Conservation (phyloP, 2,329 filamentous ascomycete genomes). For the Arthrocladium fulminans region DNA sequence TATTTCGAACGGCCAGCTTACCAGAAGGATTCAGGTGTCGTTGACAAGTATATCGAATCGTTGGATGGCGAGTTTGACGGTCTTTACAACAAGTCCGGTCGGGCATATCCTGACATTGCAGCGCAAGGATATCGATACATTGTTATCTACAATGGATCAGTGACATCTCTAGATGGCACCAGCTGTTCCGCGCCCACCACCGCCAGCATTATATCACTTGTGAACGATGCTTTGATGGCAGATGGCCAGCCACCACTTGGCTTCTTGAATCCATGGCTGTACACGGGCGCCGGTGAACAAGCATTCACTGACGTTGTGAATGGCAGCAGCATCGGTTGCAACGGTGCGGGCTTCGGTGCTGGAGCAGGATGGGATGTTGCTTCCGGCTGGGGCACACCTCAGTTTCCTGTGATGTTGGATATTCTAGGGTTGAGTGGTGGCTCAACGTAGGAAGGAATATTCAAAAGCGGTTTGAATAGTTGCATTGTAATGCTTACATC, state of each 20-base stretch:
- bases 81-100: constrained; percentile 46
- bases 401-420: constrained; percentile 21
- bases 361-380: constrained; percentile 34
- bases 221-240: constrained; percentile 53
- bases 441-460: no score
- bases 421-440: constrained; percentile 12
- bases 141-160: constrained; percentile 34
- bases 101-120: constrained; percentile 54
- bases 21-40: constrained; percentile 33
- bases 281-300: constrained; percentile 36
- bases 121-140: constrained; percentile 48
- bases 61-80: constrained; percentile 35
- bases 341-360: constrained; percentile 29
- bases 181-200: constrained; percentile 50
- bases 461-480: no score
- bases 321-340: constrained; percentile 29
- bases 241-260: constrained; percentile 44
- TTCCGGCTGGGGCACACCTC: constrained; percentile 31
- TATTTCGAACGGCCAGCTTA: constrained; percentile 42
- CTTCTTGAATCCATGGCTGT: constrained; percentile 55
- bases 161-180: constrained; percentile 31
- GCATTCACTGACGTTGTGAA: constrained; percentile 41
- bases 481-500: no score
- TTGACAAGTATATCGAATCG: constrained; percentile 37
- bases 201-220: constrained; percentile 49